Evolutionary conservation across 2,329 filamentous ascomycete genomes (phyloP).

Genomic region (Ophiocordyceps camponoti-rufipedis): DNA sequence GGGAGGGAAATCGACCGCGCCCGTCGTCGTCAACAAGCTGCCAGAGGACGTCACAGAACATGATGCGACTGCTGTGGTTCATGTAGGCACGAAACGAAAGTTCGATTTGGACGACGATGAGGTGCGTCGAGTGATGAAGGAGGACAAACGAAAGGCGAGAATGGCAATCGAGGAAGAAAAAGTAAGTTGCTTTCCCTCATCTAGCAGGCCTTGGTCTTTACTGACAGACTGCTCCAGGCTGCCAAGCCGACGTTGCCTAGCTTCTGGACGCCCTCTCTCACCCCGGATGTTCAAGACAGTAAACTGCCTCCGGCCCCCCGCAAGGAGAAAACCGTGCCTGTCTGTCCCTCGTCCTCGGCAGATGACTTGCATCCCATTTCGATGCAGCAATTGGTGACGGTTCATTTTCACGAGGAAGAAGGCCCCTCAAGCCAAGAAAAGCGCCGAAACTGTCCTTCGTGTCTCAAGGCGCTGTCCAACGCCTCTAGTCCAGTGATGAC

Average conservation of each 20-base stretch:
- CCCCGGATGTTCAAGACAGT: conserved; percentile 32
- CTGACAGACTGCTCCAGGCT: conserved; percentile 20
- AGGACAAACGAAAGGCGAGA: conserved; percentile 53
- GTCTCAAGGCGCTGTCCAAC: conserved; percentile 68
- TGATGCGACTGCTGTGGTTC: not conserved
- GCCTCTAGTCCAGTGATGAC: conserved; percentile 65
- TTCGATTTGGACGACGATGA: conserved; percentile 59
- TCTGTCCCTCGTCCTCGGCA: conserved; percentile 58
- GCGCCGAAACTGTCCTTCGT: conserved; percentile 55
- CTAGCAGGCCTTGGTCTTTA: not conserved
- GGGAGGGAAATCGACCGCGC: not conserved
- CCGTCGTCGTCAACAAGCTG: not conserved
- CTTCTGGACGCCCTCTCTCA: conserved; percentile 84
- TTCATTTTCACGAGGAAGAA: conserved; percentile 60
- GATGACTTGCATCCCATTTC: conserved; percentile 55
- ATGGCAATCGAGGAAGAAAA: conserved; percentile 57
- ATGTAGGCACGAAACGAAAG: conserved; percentile 44
- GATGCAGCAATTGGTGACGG: conserved; percentile 56
- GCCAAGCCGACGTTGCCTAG: conserved; percentile 56
- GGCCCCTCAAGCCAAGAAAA: conserved; percentile 24
- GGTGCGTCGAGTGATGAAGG: conserved; percentile 47
- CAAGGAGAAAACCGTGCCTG: conserved; percentile 46
- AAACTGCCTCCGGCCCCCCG: conserved; percentile 38
- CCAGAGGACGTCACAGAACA: not conserved
- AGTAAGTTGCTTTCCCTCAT: conserved; percentile 17